Conservation (phyloP, 345 rosid genomes). For the Rhizophora mangle region DNA sequence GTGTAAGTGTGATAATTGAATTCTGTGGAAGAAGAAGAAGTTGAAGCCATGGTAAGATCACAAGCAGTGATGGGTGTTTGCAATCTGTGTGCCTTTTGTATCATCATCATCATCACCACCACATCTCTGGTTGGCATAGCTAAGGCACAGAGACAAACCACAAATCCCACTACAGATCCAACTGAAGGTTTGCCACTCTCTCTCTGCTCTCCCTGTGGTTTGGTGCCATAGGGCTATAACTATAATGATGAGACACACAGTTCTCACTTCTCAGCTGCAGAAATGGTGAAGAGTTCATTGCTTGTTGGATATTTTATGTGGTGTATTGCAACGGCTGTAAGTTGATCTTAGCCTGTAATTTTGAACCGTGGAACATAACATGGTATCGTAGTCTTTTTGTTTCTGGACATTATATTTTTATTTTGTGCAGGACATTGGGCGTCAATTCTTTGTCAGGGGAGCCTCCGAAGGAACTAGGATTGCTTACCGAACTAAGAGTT, state of each 20-base stretch:
- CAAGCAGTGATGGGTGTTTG: too few relatives aligned
- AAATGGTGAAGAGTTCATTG: too few relatives aligned
- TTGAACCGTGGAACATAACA: not conserved
- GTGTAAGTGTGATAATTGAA: too few relatives aligned
- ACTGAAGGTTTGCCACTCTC: conserved; percentile 10
- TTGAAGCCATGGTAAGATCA: not conserved
- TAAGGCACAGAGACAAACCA: conserved; percentile 18
- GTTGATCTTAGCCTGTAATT: conserved; percentile 12
- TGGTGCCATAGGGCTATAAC: not conserved
- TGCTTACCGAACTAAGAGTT: too few relatives aligned
- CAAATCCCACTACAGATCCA: conserved; percentile 15
- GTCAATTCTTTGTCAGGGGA: too few relatives aligned
- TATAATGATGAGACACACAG: not conserved
- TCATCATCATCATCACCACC: not conserved
- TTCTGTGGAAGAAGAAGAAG: not conserved
- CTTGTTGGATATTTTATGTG: too few relatives aligned
- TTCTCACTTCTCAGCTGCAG: not conserved
- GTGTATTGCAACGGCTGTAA: conserved; percentile 42
- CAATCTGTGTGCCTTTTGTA: not conserved
- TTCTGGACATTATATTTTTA: not conserved
- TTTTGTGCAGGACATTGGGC: too few relatives aligned
- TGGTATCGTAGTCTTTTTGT: not conserved
- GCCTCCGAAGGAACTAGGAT: too few relatives aligned
- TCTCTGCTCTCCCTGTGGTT: not conserved
- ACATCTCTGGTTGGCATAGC: not conserved